These are phyloP conservation scores for Boechera retrofracta DNA, from an alignment of 345 rosid genomes.

Conservation along the genomic window DNA sequence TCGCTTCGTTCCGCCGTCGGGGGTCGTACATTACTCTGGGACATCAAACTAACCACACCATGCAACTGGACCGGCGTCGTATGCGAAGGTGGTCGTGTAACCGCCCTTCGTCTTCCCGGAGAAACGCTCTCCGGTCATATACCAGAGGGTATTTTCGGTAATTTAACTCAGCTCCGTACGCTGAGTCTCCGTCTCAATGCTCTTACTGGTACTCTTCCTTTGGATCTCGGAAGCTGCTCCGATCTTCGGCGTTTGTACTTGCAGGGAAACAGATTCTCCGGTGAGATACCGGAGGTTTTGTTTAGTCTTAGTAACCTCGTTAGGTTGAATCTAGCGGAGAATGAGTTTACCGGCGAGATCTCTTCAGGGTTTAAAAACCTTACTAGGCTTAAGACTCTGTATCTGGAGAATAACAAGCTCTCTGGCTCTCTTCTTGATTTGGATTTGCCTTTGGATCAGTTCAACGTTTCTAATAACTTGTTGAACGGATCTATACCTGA, in stretches of 20 bases:
- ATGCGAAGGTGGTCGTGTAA: conserved; percentile 70
- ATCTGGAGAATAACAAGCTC: conserved; percentile 65
- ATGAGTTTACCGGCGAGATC: conserved; percentile 71
- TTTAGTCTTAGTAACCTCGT: conserved; percentile 63
- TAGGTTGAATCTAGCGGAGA: conserved; percentile 65
- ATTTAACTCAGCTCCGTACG: conserved; percentile 75
- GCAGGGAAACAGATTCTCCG: conserved; percentile 83
- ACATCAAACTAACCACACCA: conserved; percentile 53
- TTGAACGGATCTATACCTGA: conserved; percentile 83
- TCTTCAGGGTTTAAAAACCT: conserved; percentile 62
- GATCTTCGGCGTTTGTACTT: conserved; percentile 72
- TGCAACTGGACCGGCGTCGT: conserved; percentile 85
- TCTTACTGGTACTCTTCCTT: conserved; percentile 65
- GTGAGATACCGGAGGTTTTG: conserved; percentile 70
- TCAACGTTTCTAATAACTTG: conserved; percentile 78
- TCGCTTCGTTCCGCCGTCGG: conserved; percentile 76
- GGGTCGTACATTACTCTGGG: conserved; percentile 88
- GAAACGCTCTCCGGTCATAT: conserved; percentile 72
- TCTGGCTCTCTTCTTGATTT: conserved; percentile 63
- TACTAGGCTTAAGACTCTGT: conserved; percentile 76
- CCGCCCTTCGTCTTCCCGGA: conserved; percentile 83
- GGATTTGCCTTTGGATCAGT: conserved; percentile 60
- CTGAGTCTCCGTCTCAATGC: conserved; percentile 88
- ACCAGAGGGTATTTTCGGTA: conserved; percentile 71
- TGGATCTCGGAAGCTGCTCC: conserved; percentile 73